Conservation (phyloP, 257 asterid genomes). For the Gentiana macrophylla region DNA sequence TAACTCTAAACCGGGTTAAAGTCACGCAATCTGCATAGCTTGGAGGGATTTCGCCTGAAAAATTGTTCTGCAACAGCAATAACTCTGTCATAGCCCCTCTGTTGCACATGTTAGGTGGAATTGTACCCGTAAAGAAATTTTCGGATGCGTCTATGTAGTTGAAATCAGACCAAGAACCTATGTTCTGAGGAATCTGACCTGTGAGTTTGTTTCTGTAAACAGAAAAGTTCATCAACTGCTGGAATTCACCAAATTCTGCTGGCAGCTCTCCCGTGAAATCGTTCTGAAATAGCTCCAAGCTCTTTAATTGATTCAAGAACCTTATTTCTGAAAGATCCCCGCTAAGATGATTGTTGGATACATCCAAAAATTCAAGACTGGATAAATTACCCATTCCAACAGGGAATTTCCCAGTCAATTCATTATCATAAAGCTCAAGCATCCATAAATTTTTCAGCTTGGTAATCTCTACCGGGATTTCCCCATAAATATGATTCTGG, state of each 20-base stretch:
- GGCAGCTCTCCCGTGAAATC: constrained; percentile 67
- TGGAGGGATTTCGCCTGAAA: constrained; percentile 8
- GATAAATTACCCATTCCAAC: constrained; percentile 51
- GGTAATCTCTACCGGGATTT: constrained; percentile 51
- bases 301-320: constrained; percentile 36
- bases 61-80: too few species aligned
- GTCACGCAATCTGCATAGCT: constrained; percentile 47
- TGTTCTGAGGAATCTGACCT: constrained; percentile 19
- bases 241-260: constrained; percentile 59
- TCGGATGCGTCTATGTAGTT: too few species aligned
- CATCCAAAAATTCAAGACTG: constrained; percentile 63
- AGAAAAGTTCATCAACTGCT: constrained; percentile 49
- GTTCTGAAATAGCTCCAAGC: constrained; percentile 57
- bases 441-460: constrained; percentile 54
- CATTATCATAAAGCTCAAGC: constrained; percentile 56
- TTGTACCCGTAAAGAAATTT: too few species aligned
- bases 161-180: too few species aligned
- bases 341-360: constrained; percentile 42
- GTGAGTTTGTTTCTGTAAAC: constrained; percentile 52
- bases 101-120: too few species aligned
- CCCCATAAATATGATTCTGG: constrained; percentile 44
- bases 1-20: constrained; percentile 55
- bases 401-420: constrained; percentile 57
- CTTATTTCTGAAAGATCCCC: constrained; percentile 59
- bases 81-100: not conserved